phyloP scores from a whole-genome alignment of 2,329 filamentous ascomycete genomes.

The Sporothrix schenckii region DNA sequence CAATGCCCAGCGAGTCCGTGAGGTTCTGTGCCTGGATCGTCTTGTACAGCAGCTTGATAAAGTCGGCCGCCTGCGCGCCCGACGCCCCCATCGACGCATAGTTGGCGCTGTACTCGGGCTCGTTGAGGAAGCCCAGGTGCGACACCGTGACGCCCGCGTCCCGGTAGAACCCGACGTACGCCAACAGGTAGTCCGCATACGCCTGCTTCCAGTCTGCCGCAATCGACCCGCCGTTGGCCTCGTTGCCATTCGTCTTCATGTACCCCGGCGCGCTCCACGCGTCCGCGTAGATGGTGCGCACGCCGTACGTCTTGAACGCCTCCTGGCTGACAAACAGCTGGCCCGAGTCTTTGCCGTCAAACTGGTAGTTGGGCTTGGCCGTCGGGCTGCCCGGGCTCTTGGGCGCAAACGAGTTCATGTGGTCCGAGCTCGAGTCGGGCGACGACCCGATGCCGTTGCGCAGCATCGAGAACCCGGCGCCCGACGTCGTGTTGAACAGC shows the following conservation, averaged over 20 bases:
- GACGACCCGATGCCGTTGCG: conserved; percentile 52
- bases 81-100: conserved; percentile 64
- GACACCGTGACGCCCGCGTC: conserved; percentile 50
- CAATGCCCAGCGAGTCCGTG: conserved; percentile 42
- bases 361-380: conserved; percentile 49
- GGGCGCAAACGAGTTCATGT: conserved; percentile 48
- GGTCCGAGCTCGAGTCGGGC: conserved; percentile 47
- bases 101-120: conserved; percentile 47
- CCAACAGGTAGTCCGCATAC: conserved; percentile 53
- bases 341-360: conserved; percentile 52
- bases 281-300: conserved; percentile 47
- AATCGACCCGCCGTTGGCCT: conserved; percentile 41
- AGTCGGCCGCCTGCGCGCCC: conserved; percentile 69
- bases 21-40: conserved; percentile 43
- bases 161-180: conserved; percentile 53
- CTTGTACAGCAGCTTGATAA: conserved; percentile 53
- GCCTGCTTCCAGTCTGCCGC: conserved; percentile 52
- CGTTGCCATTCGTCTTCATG: conserved; percentile 52
- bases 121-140: conserved; percentile 54
- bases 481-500: conserved; percentile 50
- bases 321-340: conserved; percentile 58
- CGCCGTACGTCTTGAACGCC: conserved; percentile 45
- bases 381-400: conserved; percentile 49
- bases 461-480: conserved; percentile 51
- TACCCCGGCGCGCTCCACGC: conserved; percentile 53